A percentile compares a stretch with the other conserved stretches of the same genome.
These are phyloP conservation scores for Rhododendron molle DNA, from an alignment of 148 eudicot species.

Conservation along the genomic window DNA sequence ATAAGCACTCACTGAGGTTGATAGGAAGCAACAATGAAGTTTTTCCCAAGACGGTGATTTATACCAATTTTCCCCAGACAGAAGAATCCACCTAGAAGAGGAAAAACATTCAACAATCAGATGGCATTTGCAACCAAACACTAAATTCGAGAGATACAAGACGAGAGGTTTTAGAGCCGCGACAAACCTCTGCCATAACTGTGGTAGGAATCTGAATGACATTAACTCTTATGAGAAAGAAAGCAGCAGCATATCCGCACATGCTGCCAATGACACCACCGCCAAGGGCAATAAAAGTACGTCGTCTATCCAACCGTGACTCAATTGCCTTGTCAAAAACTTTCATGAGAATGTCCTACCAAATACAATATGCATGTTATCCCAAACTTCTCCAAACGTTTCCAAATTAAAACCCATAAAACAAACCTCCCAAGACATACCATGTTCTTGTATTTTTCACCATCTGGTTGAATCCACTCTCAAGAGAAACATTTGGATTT, in stretches of 20 bases:
- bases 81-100: slow-evolving; percentile 82
- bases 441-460: slow-evolving; percentile 90
- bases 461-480: slow-evolving; percentile 80
- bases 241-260: slow-evolving; percentile 99
- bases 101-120: background rate
- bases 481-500: slow-evolving; percentile 64
- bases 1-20: slow-evolving; percentile 95
- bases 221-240: slow-evolving; percentile 86
- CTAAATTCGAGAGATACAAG: background rate
- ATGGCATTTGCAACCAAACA: background rate
- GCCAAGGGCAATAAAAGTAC: slow-evolving; percentile 94
- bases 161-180: background rate
- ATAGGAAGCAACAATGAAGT: slow-evolving; percentile 89
- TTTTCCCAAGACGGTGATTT: slow-evolving; percentile 86
- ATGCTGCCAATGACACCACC: slow-evolving; percentile 97
- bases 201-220: slow-evolving; percentile 97
- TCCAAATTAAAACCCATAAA: slow-evolving; percentile 2
- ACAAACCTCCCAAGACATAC: slow-evolving; percentile 34
- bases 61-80: slow-evolving; percentile 99
- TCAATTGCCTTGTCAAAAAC: slow-evolving; percentile 93
- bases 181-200: slow-evolving; percentile 87
- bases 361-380: background rate
- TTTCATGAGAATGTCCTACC: slow-evolving; percentile 84
- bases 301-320: slow-evolving; percentile 78
- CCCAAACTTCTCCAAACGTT: background rate